Evolutionary conservation across 2,329 filamentous ascomycete species (phyloP).

Genomic region (Monilinia vaccinii-corymbosi): DNA sequence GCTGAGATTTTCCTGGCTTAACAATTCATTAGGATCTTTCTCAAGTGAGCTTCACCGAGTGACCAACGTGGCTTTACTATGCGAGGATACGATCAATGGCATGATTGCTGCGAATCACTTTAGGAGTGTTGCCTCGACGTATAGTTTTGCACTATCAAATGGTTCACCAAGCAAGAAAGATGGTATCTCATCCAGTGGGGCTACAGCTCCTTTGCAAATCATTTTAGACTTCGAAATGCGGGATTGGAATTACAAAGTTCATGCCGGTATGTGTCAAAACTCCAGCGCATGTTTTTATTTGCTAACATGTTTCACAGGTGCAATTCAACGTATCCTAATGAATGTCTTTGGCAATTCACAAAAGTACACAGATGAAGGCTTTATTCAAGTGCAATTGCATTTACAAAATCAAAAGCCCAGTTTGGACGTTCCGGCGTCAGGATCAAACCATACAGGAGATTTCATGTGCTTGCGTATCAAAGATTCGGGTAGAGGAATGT

Average conservation of each 20-base stretch:
- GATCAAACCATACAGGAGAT: constrained; percentile 45
- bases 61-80: constrained; percentile 25
- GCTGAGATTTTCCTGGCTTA: not conserved
- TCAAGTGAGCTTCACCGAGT: constrained; percentile 23
- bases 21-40: constrained; percentile 16
- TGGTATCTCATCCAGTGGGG: not conserved
- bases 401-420: not conserved
- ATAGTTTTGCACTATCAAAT: constrained; percentile 4
- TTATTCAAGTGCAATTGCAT: constrained; percentile 33
- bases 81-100: constrained; percentile 26
- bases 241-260: constrained; percentile 25
- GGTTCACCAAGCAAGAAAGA: not conserved
- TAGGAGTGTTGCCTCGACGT: not conserved
- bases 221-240: constrained; percentile 24
- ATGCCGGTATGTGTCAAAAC: constrained; percentile 23
- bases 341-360: constrained; percentile 51
- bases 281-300: constrained; percentile 44
- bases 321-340: constrained; percentile 42
- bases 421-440: constrained; percentile 34
- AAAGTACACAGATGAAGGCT: constrained; percentile 47
- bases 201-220: constrained; percentile 15
- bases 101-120: constrained; percentile 21
- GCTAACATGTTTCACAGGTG: constrained; percentile 34
- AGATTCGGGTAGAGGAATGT: constrained; percentile 56
- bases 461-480: constrained; percentile 31